Evolutionary conservation across 305 asterid species (phyloP), one percentile per base, ranked within the genome.

Genomic region (Rubia occidens): DNA sequence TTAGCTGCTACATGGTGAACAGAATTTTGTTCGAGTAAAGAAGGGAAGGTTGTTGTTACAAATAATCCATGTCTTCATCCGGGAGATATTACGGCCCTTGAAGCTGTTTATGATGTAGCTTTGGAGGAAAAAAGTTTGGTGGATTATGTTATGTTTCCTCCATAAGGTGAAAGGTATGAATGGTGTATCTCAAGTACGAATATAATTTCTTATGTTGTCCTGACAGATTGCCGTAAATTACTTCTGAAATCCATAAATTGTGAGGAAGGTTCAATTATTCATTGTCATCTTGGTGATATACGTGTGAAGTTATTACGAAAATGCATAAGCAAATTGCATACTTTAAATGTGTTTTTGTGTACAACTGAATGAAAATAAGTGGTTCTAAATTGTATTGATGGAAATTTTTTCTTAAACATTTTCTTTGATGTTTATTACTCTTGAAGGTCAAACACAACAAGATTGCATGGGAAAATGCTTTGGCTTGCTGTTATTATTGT

Each of bases 31-130:
- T 67, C 74, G 77, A 80, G 80, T 82, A 54, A 95, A 90, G 82
- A 32, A 69, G 96, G 98, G 71, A 87, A 81, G 82, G 94, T 93
- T 61, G 87, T 88, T 13, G 95, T 93, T 14, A 93, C 98, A 3
- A 93, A 87, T 75, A 93, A 93, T 64, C 98, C 97, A 0, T 93
- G 98, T 79, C 95, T 93, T 60, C 98, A 92, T 79, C 98, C 98
- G 0, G 96, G 98, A 49, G 97, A 93, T 78, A 83, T 93, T 44
- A 75, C 97, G 75, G 94, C 88, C 39, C 95, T 90, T 20, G 96
- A 93, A 78, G 98, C 97, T 66, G 91, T 93, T 44, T 81, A 74
- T 43, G 87, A 87, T 72, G 76, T 75, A 74, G 75, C 74, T 67
- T 79, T 90, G 56, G 83, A 81, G 68, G 86, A 82, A 60, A 82